Evolutionary conservation across 495 filamentous ascomycete genomes (phyloP).

Genomic region (Penicillium egyptiacum): DNA sequence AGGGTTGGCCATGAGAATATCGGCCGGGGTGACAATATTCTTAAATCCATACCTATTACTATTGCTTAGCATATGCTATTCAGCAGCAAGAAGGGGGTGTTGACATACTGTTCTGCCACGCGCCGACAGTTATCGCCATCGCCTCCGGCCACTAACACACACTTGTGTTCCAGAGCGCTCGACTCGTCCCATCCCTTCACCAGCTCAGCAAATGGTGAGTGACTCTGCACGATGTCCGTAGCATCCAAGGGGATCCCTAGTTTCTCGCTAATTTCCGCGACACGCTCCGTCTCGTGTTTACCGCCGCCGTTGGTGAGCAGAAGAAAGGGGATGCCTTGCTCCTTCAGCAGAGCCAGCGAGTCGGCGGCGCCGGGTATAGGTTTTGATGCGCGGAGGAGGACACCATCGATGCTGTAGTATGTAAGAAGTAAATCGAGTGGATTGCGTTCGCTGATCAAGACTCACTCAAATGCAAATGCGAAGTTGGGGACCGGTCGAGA

Average conservation of each 20-base stretch:
- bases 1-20: slow-evolving; percentile 73
- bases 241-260: slow-evolving; percentile 59
- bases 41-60: slow-evolving; percentile 73
- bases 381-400: slow-evolving; percentile 80
- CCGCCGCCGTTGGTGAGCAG: slow-evolving; percentile 89
- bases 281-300: slow-evolving; percentile 69
- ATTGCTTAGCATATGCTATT: not conserved
- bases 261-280: slow-evolving; percentile 64
- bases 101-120: slow-evolving; percentile 63
- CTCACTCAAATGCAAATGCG: slow-evolving; percentile 85
- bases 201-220: slow-evolving; percentile 72
- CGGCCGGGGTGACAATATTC: slow-evolving; percentile 79
- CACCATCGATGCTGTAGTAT: slow-evolving; percentile 79
- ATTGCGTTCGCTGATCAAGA: slow-evolving; percentile 24
- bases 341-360: slow-evolving; percentile 69
- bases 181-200: slow-evolving; percentile 41
- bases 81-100: not conserved
- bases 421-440: slow-evolving; percentile 8
- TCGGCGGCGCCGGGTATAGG: slow-evolving; percentile 80
- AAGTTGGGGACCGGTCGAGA: slow-evolving; percentile 54
- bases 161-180: slow-evolving; percentile 61
- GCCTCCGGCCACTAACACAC: slow-evolving; percentile 79
- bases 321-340: slow-evolving; percentile 74
- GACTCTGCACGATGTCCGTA: slow-evolving; percentile 75
- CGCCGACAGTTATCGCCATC: slow-evolving; percentile 70